Conservation (phyloP, 2,329 filamentous ascomycete species). For the Trichoderma harzianum region DNA sequence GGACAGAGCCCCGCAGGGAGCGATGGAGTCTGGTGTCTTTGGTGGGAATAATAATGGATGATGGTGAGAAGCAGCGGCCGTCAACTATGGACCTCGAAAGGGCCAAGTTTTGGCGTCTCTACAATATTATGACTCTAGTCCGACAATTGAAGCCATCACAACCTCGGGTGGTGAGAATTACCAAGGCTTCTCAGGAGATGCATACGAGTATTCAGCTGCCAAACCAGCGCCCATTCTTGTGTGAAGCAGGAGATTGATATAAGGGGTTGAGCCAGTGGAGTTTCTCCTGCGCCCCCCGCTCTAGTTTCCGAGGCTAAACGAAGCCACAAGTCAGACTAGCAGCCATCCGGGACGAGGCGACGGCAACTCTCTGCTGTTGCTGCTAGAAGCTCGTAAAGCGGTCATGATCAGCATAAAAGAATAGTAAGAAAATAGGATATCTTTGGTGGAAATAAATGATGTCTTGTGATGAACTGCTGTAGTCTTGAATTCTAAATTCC, state of each 20-base stretch:
- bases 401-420: neutral
- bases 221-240: neutral
- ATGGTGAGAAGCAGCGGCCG: neutral
- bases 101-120: neutral
- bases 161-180: neutral
- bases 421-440: neutral
- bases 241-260: neutral
- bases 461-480: neutral
- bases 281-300: slow-evolving; percentile 2
- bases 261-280: slow-evolving; percentile 8
- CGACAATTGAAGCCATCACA: neutral
- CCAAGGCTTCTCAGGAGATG: neutral
- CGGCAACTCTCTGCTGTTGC: neutral
- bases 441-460: neutral
- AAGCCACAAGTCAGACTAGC: neutral
- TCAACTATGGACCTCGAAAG: neutral
- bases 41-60: neutral
- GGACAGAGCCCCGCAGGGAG: neutral
- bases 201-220: neutral
- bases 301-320: neutral
- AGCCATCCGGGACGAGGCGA: neutral
- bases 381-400: neutral
- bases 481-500: neutral
- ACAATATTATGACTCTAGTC: neutral
- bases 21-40: neutral